Conservation (phyloP, 108 stramenopile genomes). For the Cyclotella choctawhatcheeana region DNA sequence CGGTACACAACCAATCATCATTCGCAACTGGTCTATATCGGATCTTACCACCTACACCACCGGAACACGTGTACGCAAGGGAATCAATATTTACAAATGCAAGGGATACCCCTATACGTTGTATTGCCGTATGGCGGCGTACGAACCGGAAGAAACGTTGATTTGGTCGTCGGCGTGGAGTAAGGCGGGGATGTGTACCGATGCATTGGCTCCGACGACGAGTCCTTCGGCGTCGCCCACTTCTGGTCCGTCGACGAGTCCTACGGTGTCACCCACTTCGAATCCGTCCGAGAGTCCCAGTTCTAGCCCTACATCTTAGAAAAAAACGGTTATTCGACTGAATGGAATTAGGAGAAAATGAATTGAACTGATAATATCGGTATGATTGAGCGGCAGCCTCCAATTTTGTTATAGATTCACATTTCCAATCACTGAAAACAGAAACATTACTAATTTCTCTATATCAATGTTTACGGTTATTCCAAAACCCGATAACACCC, state of each 20-base stretch:
- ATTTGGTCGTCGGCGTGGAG: not conserved
- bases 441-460: too few relatives aligned
- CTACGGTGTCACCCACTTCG: not conserved
- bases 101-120: not conserved
- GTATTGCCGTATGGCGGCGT: conserved; percentile 5
- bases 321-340: too few relatives aligned
- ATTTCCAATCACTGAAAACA: too few relatives aligned
- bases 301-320: too few relatives aligned
- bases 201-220: not conserved
- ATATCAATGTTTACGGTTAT: too few relatives aligned
- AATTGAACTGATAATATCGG: too few relatives aligned
- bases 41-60: not conserved
- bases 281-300: not conserved
- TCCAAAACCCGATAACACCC: too few relatives aligned
- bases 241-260: not conserved
- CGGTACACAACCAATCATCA: not conserved
- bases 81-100: conserved; percentile 5
- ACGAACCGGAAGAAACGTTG: not conserved
- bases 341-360: too few relatives aligned
- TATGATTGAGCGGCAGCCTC: too few relatives aligned
- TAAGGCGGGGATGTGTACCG: not conserved
- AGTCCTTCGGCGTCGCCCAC: not conserved
- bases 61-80: conserved; percentile 8
- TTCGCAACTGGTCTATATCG: not conserved
- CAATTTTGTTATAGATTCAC: too few relatives aligned